Conservation (phyloP, 1,284 basidiomycete genomes). For the Boletus sp. region DNA sequence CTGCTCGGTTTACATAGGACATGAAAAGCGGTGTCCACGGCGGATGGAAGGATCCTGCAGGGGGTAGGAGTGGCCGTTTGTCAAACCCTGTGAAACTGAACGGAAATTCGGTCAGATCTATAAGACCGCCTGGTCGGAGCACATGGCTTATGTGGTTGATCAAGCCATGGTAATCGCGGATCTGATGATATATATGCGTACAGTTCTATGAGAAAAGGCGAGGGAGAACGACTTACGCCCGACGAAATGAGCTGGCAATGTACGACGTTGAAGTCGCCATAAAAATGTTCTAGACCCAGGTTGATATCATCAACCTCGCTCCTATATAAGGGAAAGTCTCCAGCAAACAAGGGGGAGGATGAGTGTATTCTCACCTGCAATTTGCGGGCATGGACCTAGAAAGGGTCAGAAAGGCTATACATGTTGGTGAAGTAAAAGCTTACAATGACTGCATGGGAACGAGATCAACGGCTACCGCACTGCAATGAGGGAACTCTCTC, state of each 20-base stretch:
- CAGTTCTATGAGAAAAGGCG: conserved; percentile 12
- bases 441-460: conserved; percentile 74
- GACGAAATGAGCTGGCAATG: conserved; percentile 70
- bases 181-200: conserved; percentile 44
- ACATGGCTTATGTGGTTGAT: conserved; percentile 69
- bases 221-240: conserved; percentile 54
- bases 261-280: conserved; percentile 73
- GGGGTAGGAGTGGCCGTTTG: conserved; percentile 47
- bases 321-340: conserved; percentile 43
- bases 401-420: conserved; percentile 23
- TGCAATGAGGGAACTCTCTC: conserved; percentile 69
- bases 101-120: conserved; percentile 70
- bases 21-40: conserved; percentile 68
- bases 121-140: conserved; percentile 69
- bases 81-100: conserved; percentile 61
- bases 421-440: conserved; percentile 33
- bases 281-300: conserved; percentile 79
- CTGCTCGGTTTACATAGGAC: conserved; percentile 53
- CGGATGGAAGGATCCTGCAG: conserved; percentile 45
- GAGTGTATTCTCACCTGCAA: conserved; percentile 54
- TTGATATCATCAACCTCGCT: conserved; percentile 84
- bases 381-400: conserved; percentile 66
- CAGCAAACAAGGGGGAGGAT: conserved; percentile 5
- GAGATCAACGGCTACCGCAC: conserved; percentile 73
- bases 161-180: conserved; percentile 65